Evolutionary conservation across 176 grass and related monocot species (phyloP), one percentile per base, ranked within the genome.

Genomic region (Avena eriantha): DNA sequence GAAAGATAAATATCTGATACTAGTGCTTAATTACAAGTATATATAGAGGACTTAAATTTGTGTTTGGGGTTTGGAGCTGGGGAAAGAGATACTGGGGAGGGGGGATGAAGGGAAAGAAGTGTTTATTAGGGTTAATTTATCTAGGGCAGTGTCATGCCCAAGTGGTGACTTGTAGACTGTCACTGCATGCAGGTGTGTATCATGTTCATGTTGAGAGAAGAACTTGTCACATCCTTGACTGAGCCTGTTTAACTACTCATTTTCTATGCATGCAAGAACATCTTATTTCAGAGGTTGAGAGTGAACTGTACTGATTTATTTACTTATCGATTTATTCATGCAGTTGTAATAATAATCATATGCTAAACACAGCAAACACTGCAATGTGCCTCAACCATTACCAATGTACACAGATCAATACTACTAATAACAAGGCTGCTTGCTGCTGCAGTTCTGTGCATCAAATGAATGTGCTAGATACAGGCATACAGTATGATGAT

Each of bases 1-100:
- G 71, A 31, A 31, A 54, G 4, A 39, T 24, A 51, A 77, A 35
- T 46, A 67, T 56, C 49, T 67, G 73, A 78, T 79, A 74, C 45
- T 84, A 73, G 19, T 78, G 14, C 33, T 80, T 75, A 51, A 75
- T 78, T 61, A 80, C 76, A 88, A 85, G 86, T 77, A 78, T 46
- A 88, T 22, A 82, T 76, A 2, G 73, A 6, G 73, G 74, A 24
- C 46, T 70, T 55, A 11, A 11, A 56, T 70, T 55, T 63, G 48
- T 76, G 73, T 76, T 59, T 82, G 29, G 18, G 69, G 86, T 56
- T 66, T 77, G 90, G 86, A 77, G 61, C 10, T 51, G 80, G 85
- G 85, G 81, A 88, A 70, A 87, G 76, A 76, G 72, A 74, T 47
- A 51, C 15, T 31, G 31, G 64, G 33, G 39, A n/a, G 3, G 1